Base-by-base conservation (phyloP, 2,329 filamentous ascomycete species). In the Sclerotinia sclerotiorum region DNA sequence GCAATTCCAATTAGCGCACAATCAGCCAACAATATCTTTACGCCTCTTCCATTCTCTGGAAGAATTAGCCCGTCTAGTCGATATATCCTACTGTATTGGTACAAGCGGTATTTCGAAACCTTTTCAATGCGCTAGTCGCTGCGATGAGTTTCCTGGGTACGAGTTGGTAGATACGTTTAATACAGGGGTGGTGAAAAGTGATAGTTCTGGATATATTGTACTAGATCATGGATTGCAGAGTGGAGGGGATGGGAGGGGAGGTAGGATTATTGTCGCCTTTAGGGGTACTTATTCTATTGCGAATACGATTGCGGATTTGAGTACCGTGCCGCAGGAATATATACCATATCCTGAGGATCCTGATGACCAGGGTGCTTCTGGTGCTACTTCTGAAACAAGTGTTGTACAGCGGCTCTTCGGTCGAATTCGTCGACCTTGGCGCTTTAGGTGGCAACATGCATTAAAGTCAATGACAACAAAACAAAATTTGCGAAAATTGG, bases 31-130 rank as follows among this genome's bases (percentile, higher is more conserved):
- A 24, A 77, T 95, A 68, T 88, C 90, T 5, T 76, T 80, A 39
- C 76, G 82, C 32, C 84, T 97, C 70, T 98, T 97, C 80, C 82
- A 86, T 69, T 89, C 92, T 24, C 87, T 99, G 19, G 93, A 97
- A 79, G 91, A 97, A 75, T 83, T 94, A 67, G 88, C 94, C n/a
- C 89, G 94, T 66, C 85, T 98, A 35, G 94, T 97, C 71, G 95
- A 99, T 78, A 95, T 98, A 69, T 84, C 93, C 60, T 98, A 98
- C 80, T 99, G 95, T 79, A 91, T 98, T 69, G 93, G 94, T 19
- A 8, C 85, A 6, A 90, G 91, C 0, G 95, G 94, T 51, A 89
- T 99, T 70, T 84, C 85, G 62, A 88, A 89, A 73, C 95, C 95
- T 0, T 99, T 99, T 78, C 81, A 84, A 44, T 99, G 95, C 79